Evolutionary conservation across 495 filamentous ascomycete species (phyloP), one percentile per base, ranked within the genome.

Genomic region (Penicillium tannophilum): DNA sequence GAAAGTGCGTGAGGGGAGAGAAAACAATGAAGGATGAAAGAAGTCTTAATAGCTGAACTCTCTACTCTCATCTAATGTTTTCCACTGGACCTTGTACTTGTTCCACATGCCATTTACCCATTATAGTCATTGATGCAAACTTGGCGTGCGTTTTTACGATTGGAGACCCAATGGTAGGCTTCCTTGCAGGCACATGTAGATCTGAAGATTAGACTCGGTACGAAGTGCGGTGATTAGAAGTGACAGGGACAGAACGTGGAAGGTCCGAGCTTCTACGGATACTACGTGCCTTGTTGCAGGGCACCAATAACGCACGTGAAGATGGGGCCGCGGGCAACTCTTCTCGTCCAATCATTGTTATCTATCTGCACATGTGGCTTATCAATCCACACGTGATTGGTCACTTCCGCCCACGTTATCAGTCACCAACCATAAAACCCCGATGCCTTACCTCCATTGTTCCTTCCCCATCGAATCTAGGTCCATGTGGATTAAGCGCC

Each of bases 161-260:
- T 41, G 39, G 11, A 39, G 36, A 24, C 35, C 58, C 58, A 60
- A 60, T 60, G 36, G 30, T 14, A 55, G 52, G 46, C 45, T 43
- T 14, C 5, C 20, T 26, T 55, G n/a, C 35, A 36, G 19, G 14
- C 58, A 60, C 58, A 52, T 33, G 52, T 36, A 50, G 36, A 17
- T 14, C 23, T 35, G 17, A 35, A 19, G 14, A 17, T 7, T 31
- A 48, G 0, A 6, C 14, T 43, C 58, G 58, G 58, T 17, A 47
- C 16, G 58, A 60, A 60, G 58, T 55, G 35, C 58, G 58, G 50
- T 52, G 14, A 12, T 24, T 1, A 17, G 33, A 45, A 45, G 16
- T 45, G n/a, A 45, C 14, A 16, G 39, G 20, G 20, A 23, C 20
- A 23, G 20, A 23, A 23, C 20, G 20, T 23, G 20, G 17, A 17